phyloP scores from a whole-genome alignment of 306 rosid genomes.

The Quercus robur region DNA sequence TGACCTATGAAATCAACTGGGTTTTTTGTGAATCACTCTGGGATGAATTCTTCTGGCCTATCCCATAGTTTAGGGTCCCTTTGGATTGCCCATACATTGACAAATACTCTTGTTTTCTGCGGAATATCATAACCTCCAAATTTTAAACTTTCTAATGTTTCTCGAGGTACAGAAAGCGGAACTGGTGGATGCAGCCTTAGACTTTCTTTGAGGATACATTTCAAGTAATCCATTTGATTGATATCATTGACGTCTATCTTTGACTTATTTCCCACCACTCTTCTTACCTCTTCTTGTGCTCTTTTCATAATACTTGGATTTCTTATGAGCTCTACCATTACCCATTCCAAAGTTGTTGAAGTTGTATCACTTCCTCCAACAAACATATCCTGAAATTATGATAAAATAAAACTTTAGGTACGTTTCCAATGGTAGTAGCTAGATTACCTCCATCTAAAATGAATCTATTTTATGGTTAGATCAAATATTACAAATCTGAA shows the following conservation, averaged over 20 bases:
- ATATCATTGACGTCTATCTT: conserved; percentile 15
- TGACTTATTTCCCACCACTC: conserved; percentile 16
- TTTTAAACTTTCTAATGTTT: background rate
- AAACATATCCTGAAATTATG: conserved; percentile 26
- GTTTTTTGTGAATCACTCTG: conserved; percentile 23
- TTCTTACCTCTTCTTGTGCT: conserved; percentile 32
- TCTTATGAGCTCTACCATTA: conserved; percentile 32
- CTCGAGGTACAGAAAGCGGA: conserved; percentile 27
- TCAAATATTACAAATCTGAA: no score
- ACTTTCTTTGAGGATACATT: conserved; percentile 30
- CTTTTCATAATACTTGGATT: conserved; percentile 26
- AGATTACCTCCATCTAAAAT: no score
- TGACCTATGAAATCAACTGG: conserved; percentile 2
- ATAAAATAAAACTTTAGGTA: background rate
- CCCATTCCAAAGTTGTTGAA: conserved; percentile 25
- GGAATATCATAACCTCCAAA: conserved; percentile 20
- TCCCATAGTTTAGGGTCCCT: conserved; percentile 31
- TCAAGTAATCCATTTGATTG: conserved; percentile 27
- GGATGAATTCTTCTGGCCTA: conserved; percentile 26
- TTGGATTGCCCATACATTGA: conserved; percentile 31
- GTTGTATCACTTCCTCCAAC: conserved; percentile 24
- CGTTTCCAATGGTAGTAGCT: no score
- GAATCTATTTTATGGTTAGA: no score
- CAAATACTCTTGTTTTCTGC: conserved; percentile 10
- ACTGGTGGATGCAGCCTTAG: conserved; percentile 30